phyloP scores from a whole-genome alignment of 805 yeast species.

The Metschnikowia lunata region DNA sequence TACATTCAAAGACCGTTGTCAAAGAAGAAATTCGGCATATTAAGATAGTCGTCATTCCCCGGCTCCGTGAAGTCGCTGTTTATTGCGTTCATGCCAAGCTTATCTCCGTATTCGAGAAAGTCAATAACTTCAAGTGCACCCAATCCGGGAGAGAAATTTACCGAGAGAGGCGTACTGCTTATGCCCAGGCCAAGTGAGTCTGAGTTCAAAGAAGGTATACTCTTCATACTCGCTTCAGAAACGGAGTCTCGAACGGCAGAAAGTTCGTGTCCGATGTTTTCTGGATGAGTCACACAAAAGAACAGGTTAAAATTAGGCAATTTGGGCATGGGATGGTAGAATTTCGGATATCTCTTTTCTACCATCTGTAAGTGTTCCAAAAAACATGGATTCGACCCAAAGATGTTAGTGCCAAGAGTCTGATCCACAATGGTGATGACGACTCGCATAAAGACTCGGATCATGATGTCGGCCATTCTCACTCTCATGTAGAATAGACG shows the following conservation, averaged over 20 bases:
- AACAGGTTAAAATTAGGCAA: background rate
- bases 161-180: background rate
- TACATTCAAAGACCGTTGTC: conserved; percentile 24
- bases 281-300: conserved; percentile 1
- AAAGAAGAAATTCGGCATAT: conserved; percentile 36
- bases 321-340: conserved; percentile 5
- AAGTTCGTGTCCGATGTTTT: background rate
- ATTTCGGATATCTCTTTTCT: conserved; percentile 19
- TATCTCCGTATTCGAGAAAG: conserved; percentile 5
- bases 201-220: background rate
- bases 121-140: conserved; percentile 6
- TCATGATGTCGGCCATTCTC: conserved; percentile 18
- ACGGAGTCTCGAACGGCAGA: background rate
- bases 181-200: background rate
- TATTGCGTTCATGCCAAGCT: background rate
- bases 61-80: conserved; percentile 3
- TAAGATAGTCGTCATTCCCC: conserved; percentile 3
- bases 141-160: conserved; percentile 1
- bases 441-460: conserved; percentile 21
- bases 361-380: conserved; percentile 15
- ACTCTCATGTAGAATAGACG: conserved; percentile 12
- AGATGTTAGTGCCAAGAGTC: conserved; percentile 15
- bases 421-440: conserved; percentile 22
- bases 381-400: conserved; percentile 16
- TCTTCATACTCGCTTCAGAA: background rate